phyloP scores from a whole-genome alignment of 306 rosid species.

The Cajanus cajan region DNA sequence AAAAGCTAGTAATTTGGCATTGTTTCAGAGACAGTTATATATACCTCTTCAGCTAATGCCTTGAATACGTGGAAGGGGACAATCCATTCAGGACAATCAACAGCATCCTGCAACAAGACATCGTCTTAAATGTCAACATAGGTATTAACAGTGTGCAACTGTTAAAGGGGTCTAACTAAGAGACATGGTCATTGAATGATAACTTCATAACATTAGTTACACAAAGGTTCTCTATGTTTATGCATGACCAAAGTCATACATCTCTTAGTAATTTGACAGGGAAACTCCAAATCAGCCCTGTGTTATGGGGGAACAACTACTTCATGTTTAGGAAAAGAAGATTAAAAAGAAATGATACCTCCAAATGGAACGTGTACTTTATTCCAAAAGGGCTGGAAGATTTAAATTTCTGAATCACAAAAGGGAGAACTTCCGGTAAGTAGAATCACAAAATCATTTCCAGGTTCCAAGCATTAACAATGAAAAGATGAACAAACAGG shows the following conservation, averaged over 20 bases:
- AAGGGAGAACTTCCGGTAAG: constrained; percentile 23
- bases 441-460: constrained; percentile 19
- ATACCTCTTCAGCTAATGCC: constrained; percentile 90
- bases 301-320: not conserved
- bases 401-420: constrained; percentile 76
- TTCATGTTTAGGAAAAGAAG: not conserved
- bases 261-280: constrained; percentile 12
- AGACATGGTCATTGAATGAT: not conserved
- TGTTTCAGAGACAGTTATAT: constrained; percentile 22
- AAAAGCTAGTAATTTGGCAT: not conserved
- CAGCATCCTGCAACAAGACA: constrained; percentile 76
- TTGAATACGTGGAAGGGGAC: constrained; percentile 86
- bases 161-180: not conserved
- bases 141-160: not conserved
- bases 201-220: not conserved
- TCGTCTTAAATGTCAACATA: not conserved
- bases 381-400: constrained; percentile 91
- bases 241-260: not conserved
- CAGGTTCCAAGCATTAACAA: not conserved
- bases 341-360: constrained; percentile 51
- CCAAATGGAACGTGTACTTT: constrained; percentile 88
- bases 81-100: constrained; percentile 97
- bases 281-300: not conserved
- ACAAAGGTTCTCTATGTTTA: not conserved
- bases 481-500: not conserved